Evolutionary conservation across 78 protist genomes (phyloP).

Genomic region (Dictyostelium brefeldianum): DNA sequence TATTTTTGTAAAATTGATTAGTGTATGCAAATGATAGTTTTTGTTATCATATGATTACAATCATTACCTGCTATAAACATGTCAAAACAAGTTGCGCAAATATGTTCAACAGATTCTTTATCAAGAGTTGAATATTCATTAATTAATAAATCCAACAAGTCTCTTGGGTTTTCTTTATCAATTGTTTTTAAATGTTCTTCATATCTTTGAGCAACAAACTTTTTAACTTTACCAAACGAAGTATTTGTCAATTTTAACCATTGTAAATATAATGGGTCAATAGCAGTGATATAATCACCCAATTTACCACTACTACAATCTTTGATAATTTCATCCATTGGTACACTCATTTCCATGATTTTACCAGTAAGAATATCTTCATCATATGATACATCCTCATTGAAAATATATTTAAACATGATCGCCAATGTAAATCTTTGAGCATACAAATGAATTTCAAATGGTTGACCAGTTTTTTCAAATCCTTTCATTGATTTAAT

Average conservation of each 20-base stretch:
- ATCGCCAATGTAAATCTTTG: constrained; percentile 10
- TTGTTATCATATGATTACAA: not conserved
- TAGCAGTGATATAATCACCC: not conserved
- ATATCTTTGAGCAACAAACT: not conserved
- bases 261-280: not conserved
- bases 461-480: not conserved
- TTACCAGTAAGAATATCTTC: not conserved
- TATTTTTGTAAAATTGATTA: too few species aligned
- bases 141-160: not conserved
- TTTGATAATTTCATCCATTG: not conserved
- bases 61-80: not conserved
- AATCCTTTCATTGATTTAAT: not conserved
- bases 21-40: not conserved
- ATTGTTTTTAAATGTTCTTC: not conserved
- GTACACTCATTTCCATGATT: not conserved
- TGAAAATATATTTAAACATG: constrained; percentile 22
- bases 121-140: not conserved
- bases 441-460: not conserved
- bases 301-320: not conserved
- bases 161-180: not conserved
- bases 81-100: not conserved
- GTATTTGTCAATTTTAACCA: not conserved
- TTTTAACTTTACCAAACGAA: not conserved
- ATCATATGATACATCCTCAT: not conserved
- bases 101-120: not conserved